These are phyloP conservation scores for Leucaena leucocephala DNA, from an alignment of 306 rosid species.

Conservation along the genomic window DNA sequence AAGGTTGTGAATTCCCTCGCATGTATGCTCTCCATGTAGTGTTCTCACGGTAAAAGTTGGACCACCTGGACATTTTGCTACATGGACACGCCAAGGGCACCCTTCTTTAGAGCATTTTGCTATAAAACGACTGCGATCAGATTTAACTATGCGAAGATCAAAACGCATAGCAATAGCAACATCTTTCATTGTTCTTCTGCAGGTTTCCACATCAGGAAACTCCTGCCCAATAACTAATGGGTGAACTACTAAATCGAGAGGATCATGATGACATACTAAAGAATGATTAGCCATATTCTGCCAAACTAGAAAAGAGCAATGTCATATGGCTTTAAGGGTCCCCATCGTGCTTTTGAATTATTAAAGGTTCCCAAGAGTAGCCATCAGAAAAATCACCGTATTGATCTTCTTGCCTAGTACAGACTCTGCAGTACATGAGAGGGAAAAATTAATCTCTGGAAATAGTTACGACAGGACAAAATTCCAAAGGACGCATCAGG, in stretches of 20 bases:
- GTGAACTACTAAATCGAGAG: constrained; percentile 51
- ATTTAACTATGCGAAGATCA: constrained; percentile 96
- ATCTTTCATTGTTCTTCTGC: constrained; percentile 94
- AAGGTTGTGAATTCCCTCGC: constrained; percentile 93
- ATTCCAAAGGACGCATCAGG: background rate
- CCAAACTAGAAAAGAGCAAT: constrained; percentile 41
- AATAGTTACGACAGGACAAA: background rate
- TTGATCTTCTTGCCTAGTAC: constrained; percentile 40
- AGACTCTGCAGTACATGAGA: constrained; percentile 45
- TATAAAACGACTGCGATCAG: constrained; percentile 96
- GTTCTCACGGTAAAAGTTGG: constrained; percentile 93
- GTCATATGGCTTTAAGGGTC: constrained; percentile 55
- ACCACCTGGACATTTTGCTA: constrained; percentile 97
- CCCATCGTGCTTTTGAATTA: constrained; percentile 46
- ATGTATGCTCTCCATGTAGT: constrained; percentile 88
- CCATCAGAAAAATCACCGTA: constrained; percentile 44
- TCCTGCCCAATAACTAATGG: constrained; percentile 87
- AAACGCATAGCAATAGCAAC: constrained; percentile 95
- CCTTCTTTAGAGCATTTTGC: constrained; percentile 99
- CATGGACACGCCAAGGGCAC: constrained; percentile 99
- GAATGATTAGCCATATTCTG: constrained; percentile 74
- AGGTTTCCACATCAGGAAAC: constrained; percentile 96
- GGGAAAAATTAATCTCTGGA: constrained; percentile 30
- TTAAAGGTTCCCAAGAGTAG: constrained; percentile 37
- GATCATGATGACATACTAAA: constrained; percentile 48